A percentile compares a stretch with the other conserved stretches of the same genome.
phyloP scores from a whole-genome alignment of 2,329 filamentous ascomycete genomes.

The Colletotrichum chlorophyti region DNA sequence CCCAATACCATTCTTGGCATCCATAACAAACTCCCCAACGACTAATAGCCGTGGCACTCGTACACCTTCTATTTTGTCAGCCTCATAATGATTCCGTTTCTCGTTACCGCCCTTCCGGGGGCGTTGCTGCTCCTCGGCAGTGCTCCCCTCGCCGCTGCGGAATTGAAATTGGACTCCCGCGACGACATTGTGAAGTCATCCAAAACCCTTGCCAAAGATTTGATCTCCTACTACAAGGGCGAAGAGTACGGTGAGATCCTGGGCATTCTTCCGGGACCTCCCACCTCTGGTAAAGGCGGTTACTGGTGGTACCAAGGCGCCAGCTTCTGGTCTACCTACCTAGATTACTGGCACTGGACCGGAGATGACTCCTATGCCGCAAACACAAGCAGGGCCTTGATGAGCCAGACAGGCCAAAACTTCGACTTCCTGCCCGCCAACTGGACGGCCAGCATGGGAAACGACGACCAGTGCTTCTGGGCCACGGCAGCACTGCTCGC shows the following conservation, averaged over 20 bases:
- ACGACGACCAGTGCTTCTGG: slow-evolving; percentile 69
- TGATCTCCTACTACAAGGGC: slow-evolving; percentile 40
- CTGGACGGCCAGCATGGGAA: slow-evolving; percentile 52
- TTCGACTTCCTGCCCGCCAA: slow-evolving; percentile 57
- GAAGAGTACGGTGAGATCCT: slow-evolving; percentile 36
- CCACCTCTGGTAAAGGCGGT: slow-evolving; percentile 34
- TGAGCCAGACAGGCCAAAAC: slow-evolving; percentile 54
- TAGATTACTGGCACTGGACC: slow-evolving; percentile 49
- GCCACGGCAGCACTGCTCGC: slow-evolving; percentile 62
- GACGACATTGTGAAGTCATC: slow-evolving; percentile 31
- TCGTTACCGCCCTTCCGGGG: not conserved
- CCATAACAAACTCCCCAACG: not conserved
- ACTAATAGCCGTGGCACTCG: too few relatives aligned
- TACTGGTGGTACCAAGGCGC: slow-evolving; percentile 45
- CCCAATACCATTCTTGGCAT: not conserved
- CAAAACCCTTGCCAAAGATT: slow-evolving; percentile 35
- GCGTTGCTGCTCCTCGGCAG: not conserved
- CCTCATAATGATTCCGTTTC: not conserved
- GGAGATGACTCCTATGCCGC: slow-evolving; percentile 59
- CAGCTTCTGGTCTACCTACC: slow-evolving; percentile 39
- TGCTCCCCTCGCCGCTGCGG: not conserved
- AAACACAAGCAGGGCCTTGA: slow-evolving; percentile 49
- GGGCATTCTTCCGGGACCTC: slow-evolving; percentile 37
- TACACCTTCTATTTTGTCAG: not conserved
- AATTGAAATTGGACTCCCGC: slow-evolving; percentile 10